These are phyloP conservation scores for Colletotrichum eremochloae DNA, from an alignment of 2,329 filamentous ascomycete species.

Conservation along the genomic window DNA sequence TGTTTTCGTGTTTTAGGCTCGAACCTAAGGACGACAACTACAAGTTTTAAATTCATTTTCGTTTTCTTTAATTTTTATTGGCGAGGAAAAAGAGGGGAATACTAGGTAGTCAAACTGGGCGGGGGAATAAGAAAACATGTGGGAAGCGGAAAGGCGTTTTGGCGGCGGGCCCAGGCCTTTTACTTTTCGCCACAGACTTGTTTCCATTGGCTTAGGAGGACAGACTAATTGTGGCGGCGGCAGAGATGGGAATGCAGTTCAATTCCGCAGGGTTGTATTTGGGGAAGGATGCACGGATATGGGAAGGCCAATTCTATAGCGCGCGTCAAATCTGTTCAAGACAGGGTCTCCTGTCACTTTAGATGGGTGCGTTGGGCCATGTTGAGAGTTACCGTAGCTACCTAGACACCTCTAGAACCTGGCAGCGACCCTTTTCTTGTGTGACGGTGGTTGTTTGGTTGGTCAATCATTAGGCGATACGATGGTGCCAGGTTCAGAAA, in stretches of 20 bases:
- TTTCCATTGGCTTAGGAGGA: not conserved
- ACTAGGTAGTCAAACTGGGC: not conserved
- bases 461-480: not conserved
- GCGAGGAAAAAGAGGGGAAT: not conserved
- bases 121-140: conserved; percentile 5
- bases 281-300: too few relatives aligned
- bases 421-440: not conserved
- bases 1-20: conserved; percentile 14
- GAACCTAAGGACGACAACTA: not conserved
- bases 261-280: not conserved
- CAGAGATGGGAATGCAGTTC: not conserved
- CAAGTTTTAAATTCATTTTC: too few relatives aligned
- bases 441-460: not conserved
- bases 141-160: not conserved
- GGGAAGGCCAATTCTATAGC: not conserved
- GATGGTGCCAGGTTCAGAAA: not conserved
- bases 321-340: not conserved
- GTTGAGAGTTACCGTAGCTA: too few relatives aligned
- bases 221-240: too few relatives aligned
- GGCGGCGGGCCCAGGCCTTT: not conserved
- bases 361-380: too few relatives aligned
- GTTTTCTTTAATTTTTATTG: not conserved
- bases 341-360: not conserved
- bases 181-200: not conserved
- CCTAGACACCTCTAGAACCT: not conserved